Conservation (phyloP, 2,329 filamentous ascomycete genomes). For the Blastomyces emzantsi region DNA sequence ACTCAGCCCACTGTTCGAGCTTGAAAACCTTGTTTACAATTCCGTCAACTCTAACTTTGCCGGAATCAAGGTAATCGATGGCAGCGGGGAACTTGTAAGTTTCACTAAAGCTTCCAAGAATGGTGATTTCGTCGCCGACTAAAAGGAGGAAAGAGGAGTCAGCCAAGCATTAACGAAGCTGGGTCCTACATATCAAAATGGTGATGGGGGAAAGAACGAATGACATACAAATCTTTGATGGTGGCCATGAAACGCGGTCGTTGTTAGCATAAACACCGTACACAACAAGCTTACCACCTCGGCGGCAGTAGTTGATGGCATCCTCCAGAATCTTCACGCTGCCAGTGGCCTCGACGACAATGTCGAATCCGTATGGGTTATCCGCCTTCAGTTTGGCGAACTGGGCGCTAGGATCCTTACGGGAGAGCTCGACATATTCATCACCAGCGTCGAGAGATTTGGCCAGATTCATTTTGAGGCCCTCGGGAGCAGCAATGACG, state of each 20-base stretch:
- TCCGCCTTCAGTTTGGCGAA: slow-evolving; percentile 54
- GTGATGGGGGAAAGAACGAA: background rate
- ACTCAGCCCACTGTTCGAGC: slow-evolving; percentile 63
- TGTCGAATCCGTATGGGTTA: slow-evolving; percentile 65
- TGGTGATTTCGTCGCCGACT: slow-evolving; percentile 57
- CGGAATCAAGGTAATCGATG: slow-evolving; percentile 43
- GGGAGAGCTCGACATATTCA: slow-evolving; percentile 40
- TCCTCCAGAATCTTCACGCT: slow-evolving; percentile 60
- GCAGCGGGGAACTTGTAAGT: slow-evolving; percentile 60
- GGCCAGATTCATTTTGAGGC: slow-evolving; percentile 62
- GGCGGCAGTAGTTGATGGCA: slow-evolving; percentile 61
- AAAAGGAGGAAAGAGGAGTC: slow-evolving; percentile 8
- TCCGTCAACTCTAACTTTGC: slow-evolving; percentile 45
- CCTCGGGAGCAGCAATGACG: slow-evolving; percentile 58
- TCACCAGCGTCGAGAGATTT: slow-evolving; percentile 41
- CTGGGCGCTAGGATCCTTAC: slow-evolving; percentile 47
- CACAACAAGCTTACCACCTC: slow-evolving; percentile 62
- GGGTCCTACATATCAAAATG: background rate
- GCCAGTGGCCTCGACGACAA: slow-evolving; percentile 63
- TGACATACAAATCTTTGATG: slow-evolving; percentile 59
- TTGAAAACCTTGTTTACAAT: slow-evolving; percentile 67
- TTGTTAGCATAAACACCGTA: slow-evolving; percentile 60
- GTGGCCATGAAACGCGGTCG: slow-evolving; percentile 57
- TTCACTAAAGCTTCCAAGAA: slow-evolving; percentile 64
- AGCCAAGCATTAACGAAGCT: slow-evolving; percentile 10